A percentile compares a stretch with the other conserved stretches of the same genome.
Evolutionary conservation across 768 basidiomycete genomes (phyloP).

Genomic region (Collybia mongolica): DNA sequence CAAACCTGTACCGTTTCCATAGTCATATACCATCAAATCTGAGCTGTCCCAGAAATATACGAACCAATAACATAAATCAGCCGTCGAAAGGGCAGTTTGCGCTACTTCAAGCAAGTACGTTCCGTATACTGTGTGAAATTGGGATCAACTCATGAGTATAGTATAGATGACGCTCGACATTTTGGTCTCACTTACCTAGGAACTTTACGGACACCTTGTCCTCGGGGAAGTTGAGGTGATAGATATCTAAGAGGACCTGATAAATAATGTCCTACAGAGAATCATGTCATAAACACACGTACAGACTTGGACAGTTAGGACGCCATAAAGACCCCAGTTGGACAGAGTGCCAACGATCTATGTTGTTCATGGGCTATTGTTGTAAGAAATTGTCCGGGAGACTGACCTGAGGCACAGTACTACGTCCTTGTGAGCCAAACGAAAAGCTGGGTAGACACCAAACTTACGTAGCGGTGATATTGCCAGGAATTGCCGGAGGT

Average conservation of each 20-base stretch:
- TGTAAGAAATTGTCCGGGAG: not conserved
- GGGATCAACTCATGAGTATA: no score
- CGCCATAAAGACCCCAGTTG: conserved; percentile 11
- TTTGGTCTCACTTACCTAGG: conserved; percentile 1
- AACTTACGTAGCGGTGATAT: conserved; percentile 2
- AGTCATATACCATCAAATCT: not conserved
- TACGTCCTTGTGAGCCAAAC: not conserved
- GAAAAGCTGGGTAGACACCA: not conserved
- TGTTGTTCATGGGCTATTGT: not conserved
- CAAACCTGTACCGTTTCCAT: conserved; percentile 5
- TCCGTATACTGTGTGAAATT: not conserved
- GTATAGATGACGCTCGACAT: no score
- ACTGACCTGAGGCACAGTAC: conserved; percentile 3
- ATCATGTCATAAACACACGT: not conserved
- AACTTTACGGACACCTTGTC: not conserved
- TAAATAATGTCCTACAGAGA: not conserved
- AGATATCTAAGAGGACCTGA: not conserved
- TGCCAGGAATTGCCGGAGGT: not conserved
- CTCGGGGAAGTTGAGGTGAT: conserved; percentile 1
- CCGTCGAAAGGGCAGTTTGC: not conserved
- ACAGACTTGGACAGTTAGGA: conserved; percentile 10
- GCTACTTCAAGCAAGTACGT: not conserved
- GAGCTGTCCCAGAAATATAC: not conserved
- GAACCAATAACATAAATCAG: not conserved
- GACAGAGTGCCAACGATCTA: conserved; percentile 11